phyloP scores from a whole-genome alignment of 768 basidiomycete species.

The Kwoniella sp. region DNA sequence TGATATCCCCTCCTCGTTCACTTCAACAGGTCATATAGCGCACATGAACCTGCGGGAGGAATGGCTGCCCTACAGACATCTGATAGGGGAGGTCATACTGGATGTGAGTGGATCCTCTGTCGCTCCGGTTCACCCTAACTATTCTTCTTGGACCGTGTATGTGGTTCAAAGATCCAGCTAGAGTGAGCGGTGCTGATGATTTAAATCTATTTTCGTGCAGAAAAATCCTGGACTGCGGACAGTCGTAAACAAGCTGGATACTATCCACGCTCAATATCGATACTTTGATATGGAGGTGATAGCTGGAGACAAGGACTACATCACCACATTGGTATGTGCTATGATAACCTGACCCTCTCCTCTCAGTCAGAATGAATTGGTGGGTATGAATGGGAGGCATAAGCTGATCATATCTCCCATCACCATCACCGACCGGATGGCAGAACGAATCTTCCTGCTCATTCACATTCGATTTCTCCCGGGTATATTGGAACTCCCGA shows the following conservation, averaged over 20 bases:
- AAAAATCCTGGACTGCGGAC: slow-evolving; percentile 83
- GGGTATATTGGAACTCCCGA: slow-evolving; percentile 96
- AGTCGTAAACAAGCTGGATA: slow-evolving; percentile 92
- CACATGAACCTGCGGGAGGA: slow-evolving; percentile 88
- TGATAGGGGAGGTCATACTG: slow-evolving; percentile 88
- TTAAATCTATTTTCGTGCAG: too few relatives aligned
- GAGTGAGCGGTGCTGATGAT: too few relatives aligned
- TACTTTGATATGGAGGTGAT: slow-evolving; percentile 96
- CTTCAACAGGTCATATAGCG: slow-evolving; percentile 86
- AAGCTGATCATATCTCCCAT: too few relatives aligned
- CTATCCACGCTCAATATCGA: slow-evolving; percentile 80
- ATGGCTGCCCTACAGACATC: slow-evolving; percentile 84
- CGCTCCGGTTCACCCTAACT: too few relatives aligned
- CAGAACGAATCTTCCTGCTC: slow-evolving; percentile 82
- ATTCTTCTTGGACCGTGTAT: too few relatives aligned
- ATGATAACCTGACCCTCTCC: too few relatives aligned
- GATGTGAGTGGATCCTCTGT: slow-evolving; percentile 64
- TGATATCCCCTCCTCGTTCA: slow-evolving; percentile 82
- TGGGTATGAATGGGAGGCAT: too few relatives aligned
- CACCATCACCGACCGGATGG: too few relatives aligned
- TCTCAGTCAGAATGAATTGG: too few relatives aligned
- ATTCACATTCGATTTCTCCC: slow-evolving; percentile 90
- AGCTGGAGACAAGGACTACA: slow-evolving; percentile 82
- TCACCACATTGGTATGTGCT: slow-evolving; percentile 79
- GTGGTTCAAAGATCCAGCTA: too few relatives aligned